Evolutionary conservation across 1,139 yeast species (phyloP).

Genomic region (Geotrichum klebahnii): DNA sequence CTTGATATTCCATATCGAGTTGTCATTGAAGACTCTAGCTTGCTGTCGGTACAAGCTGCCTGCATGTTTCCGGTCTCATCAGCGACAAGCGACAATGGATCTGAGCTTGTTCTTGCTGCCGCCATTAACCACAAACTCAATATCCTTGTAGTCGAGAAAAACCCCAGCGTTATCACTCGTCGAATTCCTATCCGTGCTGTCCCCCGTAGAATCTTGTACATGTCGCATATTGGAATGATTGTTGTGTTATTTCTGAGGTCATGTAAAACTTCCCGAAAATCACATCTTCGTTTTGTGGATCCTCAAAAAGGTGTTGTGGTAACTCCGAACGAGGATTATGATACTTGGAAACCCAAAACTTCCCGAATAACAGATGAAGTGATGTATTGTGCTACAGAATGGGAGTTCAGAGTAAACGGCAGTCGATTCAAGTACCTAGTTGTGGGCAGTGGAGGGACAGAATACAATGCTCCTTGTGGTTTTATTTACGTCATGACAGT

Average conservation of each 20-base stretch:
- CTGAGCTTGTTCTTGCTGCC: slow-evolving; percentile 10
- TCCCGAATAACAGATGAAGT: slow-evolving; percentile 4
- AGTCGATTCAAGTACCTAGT: slow-evolving; percentile 17
- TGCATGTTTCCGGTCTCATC: slow-evolving; percentile 13
- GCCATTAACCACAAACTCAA: slow-evolving; percentile 8
- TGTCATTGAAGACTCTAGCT: slow-evolving; percentile 5
- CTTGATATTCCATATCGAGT: slow-evolving; percentile 13
- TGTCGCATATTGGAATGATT: slow-evolving; percentile 14
- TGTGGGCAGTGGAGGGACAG: slow-evolving; percentile 12
- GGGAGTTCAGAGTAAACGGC: slow-evolving; percentile 16
- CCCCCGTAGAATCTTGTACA: slow-evolving; percentile 10
- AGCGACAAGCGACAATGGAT: neutral
- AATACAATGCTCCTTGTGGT: slow-evolving; percentile 4
- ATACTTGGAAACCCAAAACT: slow-evolving; percentile 15
- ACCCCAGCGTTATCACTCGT: neutral
- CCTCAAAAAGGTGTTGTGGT: slow-evolving; percentile 5
- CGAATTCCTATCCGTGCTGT: slow-evolving; percentile 11
- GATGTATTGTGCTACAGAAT: slow-evolving; percentile 9
- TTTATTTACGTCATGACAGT: slow-evolving; percentile 14
- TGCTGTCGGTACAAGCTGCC: slow-evolving; percentile 11
- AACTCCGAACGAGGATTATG: slow-evolving; percentile 15
- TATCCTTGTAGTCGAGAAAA: slow-evolving; percentile 7
- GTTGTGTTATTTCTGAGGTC: slow-evolving; percentile 13
- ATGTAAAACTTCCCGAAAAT: slow-evolving; percentile 7
- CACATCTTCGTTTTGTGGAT: slow-evolving; percentile 14